Evolutionary conservation across 192 early-diverging fungal genomes (phyloP), one percentile per base, ranked within the genome.

Genomic region (Linnemannia schmuckeri): DNA sequence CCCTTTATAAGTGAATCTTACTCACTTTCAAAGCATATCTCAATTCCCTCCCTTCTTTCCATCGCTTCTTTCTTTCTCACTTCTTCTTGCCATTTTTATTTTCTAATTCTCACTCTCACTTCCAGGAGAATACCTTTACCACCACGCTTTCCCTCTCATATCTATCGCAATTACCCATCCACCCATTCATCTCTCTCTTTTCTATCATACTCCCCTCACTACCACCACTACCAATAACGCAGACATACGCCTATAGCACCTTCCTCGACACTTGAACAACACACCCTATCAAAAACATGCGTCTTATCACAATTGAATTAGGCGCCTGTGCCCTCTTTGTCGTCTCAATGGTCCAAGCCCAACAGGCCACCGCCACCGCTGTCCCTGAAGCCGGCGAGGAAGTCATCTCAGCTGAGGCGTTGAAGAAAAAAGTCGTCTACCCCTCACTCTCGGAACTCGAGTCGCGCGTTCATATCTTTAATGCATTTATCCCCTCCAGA

Each of bases 291-390:
- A 30, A 63, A 35, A 55, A 4, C n/a, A 84, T 84, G 82, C 82
- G 77, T 78, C 63, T 84, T 46, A 79, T 79, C 82, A 54, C 44
- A 4, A 78, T 84, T 30, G 61, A 73, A 71, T 66, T 84, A 18
- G 76, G 82, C 52, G 77, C 77, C 12, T 78, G 76, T 42, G 75
- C 57, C 17, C 30, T 79, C 27, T 70, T 79, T 33, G 61, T 52
- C 30, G 66, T 84, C 22, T 75, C 77, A 6, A 30, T 49, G n/a
- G 61, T 75, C 37, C 77, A 79, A 33, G 82, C 77, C 4, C 72
- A 84, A 46, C 66, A 84, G 12, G 66, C 66, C 2, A 37, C 40
- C 1, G 42, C 68, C 30, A 66, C 69, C 7, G 70, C 42, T 20
- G 40, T 46, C 1, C 44, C 41, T 13, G n/a, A 8, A 18, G 68